Conservation (phyloP, 345 rosid species). For the Ceriops zippeliana region DNA sequence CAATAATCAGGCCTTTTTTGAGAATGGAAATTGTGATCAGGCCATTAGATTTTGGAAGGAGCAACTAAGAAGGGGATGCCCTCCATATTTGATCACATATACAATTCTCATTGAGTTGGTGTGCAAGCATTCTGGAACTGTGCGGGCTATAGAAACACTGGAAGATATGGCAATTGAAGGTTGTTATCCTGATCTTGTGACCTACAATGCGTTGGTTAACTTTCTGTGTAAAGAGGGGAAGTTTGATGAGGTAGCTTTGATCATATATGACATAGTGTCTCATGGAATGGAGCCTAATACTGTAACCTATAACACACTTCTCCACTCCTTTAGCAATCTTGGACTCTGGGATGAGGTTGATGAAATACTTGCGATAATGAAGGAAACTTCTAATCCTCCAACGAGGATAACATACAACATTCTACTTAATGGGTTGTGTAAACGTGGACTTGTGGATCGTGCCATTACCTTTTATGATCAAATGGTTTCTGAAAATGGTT, state of each 20-base stretch:
- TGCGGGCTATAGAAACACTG: constrained; percentile 65
- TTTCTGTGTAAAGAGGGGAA: constrained; percentile 57
- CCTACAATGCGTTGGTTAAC: constrained; percentile 67
- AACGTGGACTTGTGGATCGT: constrained; percentile 52
- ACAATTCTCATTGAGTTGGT: constrained; percentile 73
- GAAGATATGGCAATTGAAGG: constrained; percentile 77
- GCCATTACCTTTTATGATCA: constrained; percentile 62
- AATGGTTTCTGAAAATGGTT: constrained; percentile 48
- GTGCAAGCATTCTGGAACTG: constrained; percentile 63
- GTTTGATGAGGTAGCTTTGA: constrained; percentile 50
- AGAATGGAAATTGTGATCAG: constrained; percentile 46
- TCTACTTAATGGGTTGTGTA: constrained; percentile 75
- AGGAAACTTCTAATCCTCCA: constrained; percentile 43
- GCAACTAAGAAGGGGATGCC: constrained; percentile 63
- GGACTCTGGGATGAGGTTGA: constrained; percentile 73
- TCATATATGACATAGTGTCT: constrained; percentile 46
- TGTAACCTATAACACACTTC: constrained; percentile 67
- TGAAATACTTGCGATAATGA: constrained; percentile 63
- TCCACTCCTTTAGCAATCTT: constrained; percentile 57
- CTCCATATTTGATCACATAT: constrained; percentile 63
- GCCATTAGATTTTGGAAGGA: constrained; percentile 70
- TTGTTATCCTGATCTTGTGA: constrained; percentile 70
- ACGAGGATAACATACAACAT: constrained; percentile 75
- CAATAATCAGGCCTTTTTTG: constrained; percentile 68
- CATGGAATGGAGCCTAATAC: constrained; percentile 65